These are phyloP conservation scores for Mallotus repandus DNA, from an alignment of 441 rosid genomes.

Conservation along the genomic window DNA sequence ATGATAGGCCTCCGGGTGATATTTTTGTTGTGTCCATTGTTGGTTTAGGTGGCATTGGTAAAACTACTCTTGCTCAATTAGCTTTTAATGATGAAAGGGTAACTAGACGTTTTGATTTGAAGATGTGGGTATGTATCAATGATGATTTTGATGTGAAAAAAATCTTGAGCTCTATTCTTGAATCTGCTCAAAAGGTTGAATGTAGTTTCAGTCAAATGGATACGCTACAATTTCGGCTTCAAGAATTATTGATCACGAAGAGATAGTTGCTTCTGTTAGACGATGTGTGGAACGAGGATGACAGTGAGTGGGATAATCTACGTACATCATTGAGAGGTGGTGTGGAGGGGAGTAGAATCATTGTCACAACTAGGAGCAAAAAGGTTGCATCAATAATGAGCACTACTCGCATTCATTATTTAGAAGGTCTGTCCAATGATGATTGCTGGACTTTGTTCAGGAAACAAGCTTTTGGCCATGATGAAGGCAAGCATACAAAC, in stretches of 20 bases:
- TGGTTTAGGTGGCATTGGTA: too few species aligned
- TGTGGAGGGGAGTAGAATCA: constrained; percentile 3
- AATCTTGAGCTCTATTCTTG: neutral
- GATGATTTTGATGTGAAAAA: constrained; percentile 9
- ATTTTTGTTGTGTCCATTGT: neutral
- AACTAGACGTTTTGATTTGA: neutral
- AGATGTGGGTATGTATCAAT: neutral
- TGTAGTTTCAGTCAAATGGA: neutral
- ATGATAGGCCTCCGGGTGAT: neutral
- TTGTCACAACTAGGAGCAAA: constrained; percentile 4
- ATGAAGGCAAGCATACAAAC: constrained; percentile 1
- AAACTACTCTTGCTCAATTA: neutral
- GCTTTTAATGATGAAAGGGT: constrained; percentile 14
- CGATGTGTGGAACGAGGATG: constrained; percentile 15
- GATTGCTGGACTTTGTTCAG: constrained; percentile 10
- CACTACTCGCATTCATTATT: neutral
- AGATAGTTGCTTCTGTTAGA: neutral
- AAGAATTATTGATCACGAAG: neutral
- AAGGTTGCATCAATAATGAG: constrained; percentile 5
- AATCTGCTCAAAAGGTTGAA: neutral
- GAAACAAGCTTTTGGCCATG: neutral
- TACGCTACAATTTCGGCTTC: constrained; percentile 3
- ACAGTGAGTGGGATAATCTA: constrained; percentile 5
- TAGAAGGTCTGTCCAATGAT: constrained; percentile 5
- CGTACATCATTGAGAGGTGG: neutral